Evolutionary conservation across 1,139 yeast species (phyloP).

Genomic region (Kluyveromyces marxianus): DNA sequence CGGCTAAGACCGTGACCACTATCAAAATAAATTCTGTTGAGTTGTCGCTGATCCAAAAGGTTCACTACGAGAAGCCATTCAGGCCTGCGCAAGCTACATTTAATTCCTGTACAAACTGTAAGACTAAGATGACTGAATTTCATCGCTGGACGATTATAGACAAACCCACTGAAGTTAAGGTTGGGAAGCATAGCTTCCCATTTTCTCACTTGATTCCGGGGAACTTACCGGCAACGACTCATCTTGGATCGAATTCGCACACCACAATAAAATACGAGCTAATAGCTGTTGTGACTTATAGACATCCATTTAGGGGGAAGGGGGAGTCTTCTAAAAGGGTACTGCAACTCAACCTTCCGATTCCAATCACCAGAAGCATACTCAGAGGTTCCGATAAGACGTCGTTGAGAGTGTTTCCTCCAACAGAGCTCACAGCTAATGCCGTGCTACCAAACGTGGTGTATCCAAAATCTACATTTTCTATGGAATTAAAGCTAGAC

Average conservation of each 20-base stretch:
- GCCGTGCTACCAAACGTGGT: slow-evolving; percentile 84
- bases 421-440: slow-evolving; percentile 82
- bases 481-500: slow-evolving; percentile 74
- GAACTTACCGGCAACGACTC: slow-evolving; percentile 72
- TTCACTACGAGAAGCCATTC: slow-evolving; percentile 60
- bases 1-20: slow-evolving; percentile 1
- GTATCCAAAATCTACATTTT: slow-evolving; percentile 80
- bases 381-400: slow-evolving; percentile 78
- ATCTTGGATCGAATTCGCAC: slow-evolving; percentile 48
- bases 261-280: slow-evolving; percentile 65
- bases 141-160: slow-evolving; percentile 86
- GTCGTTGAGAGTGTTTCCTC: slow-evolving; percentile 88
- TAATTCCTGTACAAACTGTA: slow-evolving; percentile 52
- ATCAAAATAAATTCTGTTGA: slow-evolving; percentile 46
- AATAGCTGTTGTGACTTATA: slow-evolving; percentile 52
- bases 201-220: slow-evolving; percentile 92
- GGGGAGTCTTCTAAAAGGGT: slow-evolving; percentile 26
- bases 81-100: slow-evolving; percentile 45
- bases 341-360: slow-evolving; percentile 51
- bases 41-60: slow-evolving; percentile 61
- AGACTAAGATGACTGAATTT: slow-evolving; percentile 46
- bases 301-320: slow-evolving; percentile 23
- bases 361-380: slow-evolving; percentile 72
- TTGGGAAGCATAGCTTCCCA: slow-evolving; percentile 81
- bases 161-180: slow-evolving; percentile 44